Percentiles rank a stretch among this genome's conserved stretches.
Evolutionary conservation across 768 basidiomycete species (phyloP).

Genomic region (Omphalotus guepiniiformis): DNA sequence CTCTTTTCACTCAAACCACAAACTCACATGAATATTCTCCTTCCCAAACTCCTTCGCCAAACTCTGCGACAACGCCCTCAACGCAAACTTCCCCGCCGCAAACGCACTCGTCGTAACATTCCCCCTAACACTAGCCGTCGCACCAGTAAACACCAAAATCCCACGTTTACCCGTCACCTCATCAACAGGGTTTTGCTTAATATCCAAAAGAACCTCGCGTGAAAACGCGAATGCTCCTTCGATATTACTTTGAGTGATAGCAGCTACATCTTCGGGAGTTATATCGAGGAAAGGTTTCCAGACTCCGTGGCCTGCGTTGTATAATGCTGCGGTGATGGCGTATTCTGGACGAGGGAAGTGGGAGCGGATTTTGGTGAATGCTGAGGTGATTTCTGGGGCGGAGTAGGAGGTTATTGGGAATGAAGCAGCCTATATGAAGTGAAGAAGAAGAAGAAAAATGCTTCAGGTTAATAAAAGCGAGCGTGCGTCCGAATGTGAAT

Average conservation of each 20-base stretch:
- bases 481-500: background rate
- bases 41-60: slow-evolving; percentile 72
- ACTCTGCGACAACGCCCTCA: slow-evolving; percentile 65
- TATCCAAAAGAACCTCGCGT: slow-evolving; percentile 51
- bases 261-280: slow-evolving; percentile 52
- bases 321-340: slow-evolving; percentile 55
- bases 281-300: slow-evolving; percentile 69
- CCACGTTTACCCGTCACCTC: slow-evolving; percentile 52
- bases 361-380: slow-evolving; percentile 40
- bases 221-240: slow-evolving; percentile 62
- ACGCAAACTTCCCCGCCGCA: slow-evolving; percentile 60
- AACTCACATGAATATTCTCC: slow-evolving; percentile 63
- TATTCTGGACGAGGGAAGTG: slow-evolving; percentile 45
- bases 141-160: slow-evolving; percentile 68
- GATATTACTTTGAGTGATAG: slow-evolving; percentile 47
- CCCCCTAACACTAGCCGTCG: slow-evolving; percentile 63
- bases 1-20: background rate
- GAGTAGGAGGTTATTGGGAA: slow-evolving; percentile 54
- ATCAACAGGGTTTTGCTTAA: slow-evolving; percentile 54
- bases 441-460: background rate
- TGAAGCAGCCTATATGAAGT: slow-evolving; percentile 41
- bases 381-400: slow-evolving; percentile 44
- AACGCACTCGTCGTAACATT: slow-evolving; percentile 59
- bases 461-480: too few species aligned
- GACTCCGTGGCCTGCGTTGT: slow-evolving; percentile 53